phyloP scores from a whole-genome alignment of 2,329 filamentous ascomycete species.

The Claviceps cyperi region DNA sequence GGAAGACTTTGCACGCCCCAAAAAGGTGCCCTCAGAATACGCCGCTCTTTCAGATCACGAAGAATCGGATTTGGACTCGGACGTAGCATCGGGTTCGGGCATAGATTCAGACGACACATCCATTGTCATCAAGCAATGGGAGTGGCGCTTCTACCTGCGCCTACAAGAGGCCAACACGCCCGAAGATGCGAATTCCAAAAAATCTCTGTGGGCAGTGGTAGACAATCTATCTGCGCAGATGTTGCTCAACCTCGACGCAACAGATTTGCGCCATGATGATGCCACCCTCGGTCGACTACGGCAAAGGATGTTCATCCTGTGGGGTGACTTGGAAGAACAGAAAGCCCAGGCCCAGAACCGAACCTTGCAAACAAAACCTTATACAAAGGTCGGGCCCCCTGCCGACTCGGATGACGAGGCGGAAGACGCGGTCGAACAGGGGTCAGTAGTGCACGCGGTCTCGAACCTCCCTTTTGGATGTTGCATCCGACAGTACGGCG shows the following conservation, averaged over 20 bases:
- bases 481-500: conserved; percentile 57
- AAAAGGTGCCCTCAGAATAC: conserved; percentile 27
- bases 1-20: conserved; percentile 51
- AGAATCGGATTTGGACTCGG: conserved; percentile 12
- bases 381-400: background rate
- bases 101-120: conserved; percentile 13
- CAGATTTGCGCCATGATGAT: conserved; percentile 39
- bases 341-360: conserved; percentile 24
- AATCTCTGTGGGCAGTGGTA: conserved; percentile 53
- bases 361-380: conserved; percentile 1
- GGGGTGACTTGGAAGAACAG: conserved; percentile 71
- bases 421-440: background rate
- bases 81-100: background rate
- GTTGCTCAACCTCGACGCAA: conserved; percentile 33
- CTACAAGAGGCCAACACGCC: conserved; percentile 45
- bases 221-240: conserved; percentile 39
- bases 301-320: conserved; percentile 62
- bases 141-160: conserved; percentile 72
- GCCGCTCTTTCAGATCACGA: conserved; percentile 33
- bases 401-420: conserved; percentile 8
- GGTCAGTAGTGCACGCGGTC: conserved; percentile 10
- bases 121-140: conserved; percentile 35
- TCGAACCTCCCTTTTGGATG: conserved; percentile 51
- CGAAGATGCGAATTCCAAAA: conserved; percentile 17
- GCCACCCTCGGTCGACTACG: conserved; percentile 37